Base-by-base conservation (phyloP, 352 stramenopile genomes). In the Phytophthora meadii region DNA sequence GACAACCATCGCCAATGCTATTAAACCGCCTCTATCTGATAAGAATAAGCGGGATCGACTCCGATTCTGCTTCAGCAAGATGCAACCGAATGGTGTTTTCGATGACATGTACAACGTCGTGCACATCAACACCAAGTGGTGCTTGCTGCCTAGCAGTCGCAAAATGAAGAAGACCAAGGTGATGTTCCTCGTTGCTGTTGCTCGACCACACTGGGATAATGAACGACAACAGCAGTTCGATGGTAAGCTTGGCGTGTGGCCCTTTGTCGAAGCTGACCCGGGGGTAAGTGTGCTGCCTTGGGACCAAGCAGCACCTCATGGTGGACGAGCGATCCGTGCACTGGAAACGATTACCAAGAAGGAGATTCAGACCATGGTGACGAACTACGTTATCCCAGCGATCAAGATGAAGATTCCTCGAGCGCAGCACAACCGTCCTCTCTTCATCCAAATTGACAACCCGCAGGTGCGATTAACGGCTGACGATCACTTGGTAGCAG, bases 91-190 rank as follows among this genome's bases (percentile, higher is more conserved):
- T 39, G 65, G 73, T 2, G 65, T 76, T n/a, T 78, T 77, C 47
- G 59, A 82, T 30, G 61, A 77, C 49, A 79, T 82, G 74, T 67
- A 67, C 27, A 75, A 79, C 54, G 63, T 79, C 12, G 70, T 79
- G 32, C 74, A 82, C 45, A 65, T 82, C 8, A 77, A 82, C 36
- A 72, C 70, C 54, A 81, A 81, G 44, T 79, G 64, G 70, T 76
- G 67, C 45, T 64, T 45, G 17, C 36, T 82, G 4, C 66, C 55
- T 8, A 55, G 63, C 15, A 52, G 36, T 36, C 54, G 64, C 45
- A 65, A 77, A 25, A 45, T 45, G n/a, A 76, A 74, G 54, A 82
- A 76, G 45, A 64, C 49, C 10, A 75, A 74, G 41, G 70, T 70
- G 22, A 81, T 81, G 74, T 79, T 82, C 36, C 62, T 85, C 1